These are phyloP conservation scores for Pseudoturritis turrita DNA, from an alignment of 345 rosid genomes.

Conservation along the genomic window DNA sequence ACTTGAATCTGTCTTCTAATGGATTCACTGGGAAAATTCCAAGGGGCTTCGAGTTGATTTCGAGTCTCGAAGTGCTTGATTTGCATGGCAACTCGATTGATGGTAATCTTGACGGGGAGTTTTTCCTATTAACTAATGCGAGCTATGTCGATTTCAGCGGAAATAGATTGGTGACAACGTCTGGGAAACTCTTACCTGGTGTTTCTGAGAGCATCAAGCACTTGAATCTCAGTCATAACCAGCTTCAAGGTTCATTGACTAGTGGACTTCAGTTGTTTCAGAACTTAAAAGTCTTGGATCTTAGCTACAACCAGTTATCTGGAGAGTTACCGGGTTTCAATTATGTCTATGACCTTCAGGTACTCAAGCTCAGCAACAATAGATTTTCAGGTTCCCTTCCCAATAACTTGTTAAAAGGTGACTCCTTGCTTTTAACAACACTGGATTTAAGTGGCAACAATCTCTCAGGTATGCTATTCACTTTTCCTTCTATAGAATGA, in stretches of 20 bases:
- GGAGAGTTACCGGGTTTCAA: constrained; percentile 94
- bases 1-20: constrained; percentile 75
- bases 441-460: constrained; percentile 90
- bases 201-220: constrained; percentile 72
- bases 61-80: constrained; percentile 73
- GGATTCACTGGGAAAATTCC: constrained; percentile 61
- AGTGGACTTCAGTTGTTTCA: constrained; percentile 67
- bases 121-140: constrained; percentile 77
- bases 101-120: constrained; percentile 70
- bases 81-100: constrained; percentile 74
- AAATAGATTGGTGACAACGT: constrained; percentile 53
- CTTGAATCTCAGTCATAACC: constrained; percentile 85
- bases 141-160: constrained; percentile 78
- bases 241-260: constrained; percentile 73
- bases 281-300: constrained; percentile 73
- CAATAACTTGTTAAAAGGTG: constrained; percentile 80
- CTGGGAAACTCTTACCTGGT: constrained; percentile 67
- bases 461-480: constrained; percentile 63
- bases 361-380: constrained; percentile 89
- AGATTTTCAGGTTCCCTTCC: constrained; percentile 82
- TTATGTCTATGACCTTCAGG: constrained; percentile 86
- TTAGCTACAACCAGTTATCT: constrained; percentile 86
- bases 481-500: constrained; percentile 6
- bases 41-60: constrained; percentile 62
- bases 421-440: constrained; percentile 69